phyloP scores from a whole-genome alignment of 179 eudicot genomes.

The Pouteria campechiana region DNA sequence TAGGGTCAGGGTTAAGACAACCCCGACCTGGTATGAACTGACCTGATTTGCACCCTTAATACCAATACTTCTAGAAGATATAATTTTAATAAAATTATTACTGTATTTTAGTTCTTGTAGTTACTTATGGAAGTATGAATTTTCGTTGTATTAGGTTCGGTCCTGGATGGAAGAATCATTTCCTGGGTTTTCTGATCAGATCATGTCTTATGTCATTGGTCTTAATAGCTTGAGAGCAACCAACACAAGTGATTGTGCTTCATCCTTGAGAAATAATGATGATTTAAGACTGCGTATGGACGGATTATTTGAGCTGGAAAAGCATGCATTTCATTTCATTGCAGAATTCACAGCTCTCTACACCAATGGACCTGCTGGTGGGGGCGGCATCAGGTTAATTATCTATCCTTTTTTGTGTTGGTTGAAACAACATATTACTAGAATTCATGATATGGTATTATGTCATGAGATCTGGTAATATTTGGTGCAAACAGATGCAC shows the following conservation, averaged over 20 bases:
- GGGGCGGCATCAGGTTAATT: constrained; percentile 87
- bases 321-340: constrained; percentile 58
- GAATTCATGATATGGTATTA: too few species aligned
- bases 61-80: too few species aligned
- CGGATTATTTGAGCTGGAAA: constrained; percentile 67
- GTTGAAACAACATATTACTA: too few species aligned
- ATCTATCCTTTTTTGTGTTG: constrained; percentile 2
- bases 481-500: too few species aligned
- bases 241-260: constrained; percentile 10
- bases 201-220: constrained; percentile 76
- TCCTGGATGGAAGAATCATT: constrained; percentile 89
- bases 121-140: neutral
- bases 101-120: neutral
- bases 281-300: constrained; percentile 92
- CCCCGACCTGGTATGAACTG: too few species aligned
- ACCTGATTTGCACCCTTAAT: too few species aligned
- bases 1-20: too few species aligned
- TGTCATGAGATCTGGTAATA: too few species aligned
- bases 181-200: constrained; percentile 43
- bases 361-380: constrained; percentile 97
- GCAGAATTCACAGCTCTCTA: constrained; percentile 80
- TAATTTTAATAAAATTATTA: too few species aligned
- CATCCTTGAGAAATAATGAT: constrained; percentile 14
- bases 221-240: constrained; percentile 75
- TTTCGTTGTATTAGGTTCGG: constrained; percentile 46